Evolutionary conservation across 2,329 filamentous ascomycete genomes (phyloP), one percentile per base, ranked within the genome.

Genomic region (Phialocephala sp.): DNA sequence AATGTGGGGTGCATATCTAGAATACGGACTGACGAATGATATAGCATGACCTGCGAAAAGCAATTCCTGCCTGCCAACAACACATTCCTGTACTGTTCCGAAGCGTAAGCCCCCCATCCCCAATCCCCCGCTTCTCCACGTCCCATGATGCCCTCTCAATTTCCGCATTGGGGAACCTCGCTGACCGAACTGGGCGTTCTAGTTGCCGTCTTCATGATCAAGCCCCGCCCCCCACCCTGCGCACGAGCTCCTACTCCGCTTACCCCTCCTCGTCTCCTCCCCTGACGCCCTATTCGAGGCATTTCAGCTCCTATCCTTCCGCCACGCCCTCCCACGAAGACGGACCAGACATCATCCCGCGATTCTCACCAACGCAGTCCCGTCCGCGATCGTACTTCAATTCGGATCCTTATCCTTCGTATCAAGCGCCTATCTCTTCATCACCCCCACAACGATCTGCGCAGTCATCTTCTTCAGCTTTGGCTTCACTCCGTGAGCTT

Each of bases 1-100:
- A 68, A 59, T 69, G 68, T 67, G 69, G 72, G 69, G 71, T 72
- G 71, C 72, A 71, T 66, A 67, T 64, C 54, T 37, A 39, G 45
- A 59, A 60, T 55, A 63, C 36, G 47, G 65, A 27, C 72, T 74
- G 68, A 74, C 72, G 58, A 71, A 67, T 69, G 20, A 62, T 36
- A 60, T 72, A 89, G 87, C 77, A 89, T 89, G 87, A 85, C 83
- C 11, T 89, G 87, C 76, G 87, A 89, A 76, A 89, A 89, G 78
- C 86, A 89, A 77, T 89, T 89, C 75, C 77, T 87, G 27, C 82
- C 86, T 59, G 80, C 82, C 47, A 84, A 86, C 73, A 85, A 85
- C 71, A 84, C 81, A 68, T 81, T 82, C 67, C 76, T 89, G 52
- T 89, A 89, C 79, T 89, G 87, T 77, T 89, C 87, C 43, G 86